phyloP scores from a whole-genome alignment of 352 stramenopile genomes.

The Phytophthora citrophthora region DNA sequence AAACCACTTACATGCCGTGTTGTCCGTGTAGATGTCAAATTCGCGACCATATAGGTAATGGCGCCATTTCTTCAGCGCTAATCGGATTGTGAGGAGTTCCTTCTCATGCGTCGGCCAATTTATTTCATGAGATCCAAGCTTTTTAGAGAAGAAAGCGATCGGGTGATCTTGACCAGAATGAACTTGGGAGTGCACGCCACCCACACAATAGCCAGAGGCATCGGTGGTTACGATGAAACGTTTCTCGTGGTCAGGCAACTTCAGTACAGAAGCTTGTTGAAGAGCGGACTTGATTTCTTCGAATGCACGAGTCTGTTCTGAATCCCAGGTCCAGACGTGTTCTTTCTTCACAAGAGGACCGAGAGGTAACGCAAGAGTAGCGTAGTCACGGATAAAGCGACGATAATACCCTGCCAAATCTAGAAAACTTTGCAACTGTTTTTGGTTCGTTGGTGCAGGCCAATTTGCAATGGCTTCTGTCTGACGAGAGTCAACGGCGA shows the following conservation, averaged over 20 bases:
- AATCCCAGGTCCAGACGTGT: slow-evolving; percentile 13
- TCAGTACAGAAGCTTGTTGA: slow-evolving; percentile 22
- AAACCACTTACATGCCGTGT: no score
- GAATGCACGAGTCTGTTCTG: slow-evolving; percentile 21
- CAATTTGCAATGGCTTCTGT: slow-evolving; percentile 30
- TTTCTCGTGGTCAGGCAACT: slow-evolving; percentile 24
- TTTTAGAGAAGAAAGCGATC: slow-evolving; percentile 26
- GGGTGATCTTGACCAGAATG: slow-evolving; percentile 25
- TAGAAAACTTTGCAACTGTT: slow-evolving; percentile 34
- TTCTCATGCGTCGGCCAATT: slow-evolving; percentile 27
- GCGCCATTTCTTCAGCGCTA: slow-evolving; percentile 13
- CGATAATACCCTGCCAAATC: slow-evolving; percentile 36
- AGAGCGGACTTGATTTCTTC: slow-evolving; percentile 16
- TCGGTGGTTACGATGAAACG: slow-evolving; percentile 44
- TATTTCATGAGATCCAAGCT: slow-evolving; percentile 3
- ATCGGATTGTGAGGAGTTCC: slow-evolving; percentile 25
- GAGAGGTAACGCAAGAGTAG: slow-evolving; percentile 23
- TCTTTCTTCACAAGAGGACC: slow-evolving; percentile 32
- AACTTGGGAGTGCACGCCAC: slow-evolving; percentile 5
- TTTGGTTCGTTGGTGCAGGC: slow-evolving; percentile 1
- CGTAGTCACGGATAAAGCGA: slow-evolving; percentile 35
- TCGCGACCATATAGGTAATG: slow-evolving; percentile 17
- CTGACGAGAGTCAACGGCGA: slow-evolving; percentile 32
- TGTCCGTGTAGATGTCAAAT: slow-evolving; percentile 10
- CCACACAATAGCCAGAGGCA: slow-evolving; percentile 21